Base-by-base conservation (phyloP, 2,329 filamentous ascomycete species). In the Lecanoromycetidae sp. region DNA sequence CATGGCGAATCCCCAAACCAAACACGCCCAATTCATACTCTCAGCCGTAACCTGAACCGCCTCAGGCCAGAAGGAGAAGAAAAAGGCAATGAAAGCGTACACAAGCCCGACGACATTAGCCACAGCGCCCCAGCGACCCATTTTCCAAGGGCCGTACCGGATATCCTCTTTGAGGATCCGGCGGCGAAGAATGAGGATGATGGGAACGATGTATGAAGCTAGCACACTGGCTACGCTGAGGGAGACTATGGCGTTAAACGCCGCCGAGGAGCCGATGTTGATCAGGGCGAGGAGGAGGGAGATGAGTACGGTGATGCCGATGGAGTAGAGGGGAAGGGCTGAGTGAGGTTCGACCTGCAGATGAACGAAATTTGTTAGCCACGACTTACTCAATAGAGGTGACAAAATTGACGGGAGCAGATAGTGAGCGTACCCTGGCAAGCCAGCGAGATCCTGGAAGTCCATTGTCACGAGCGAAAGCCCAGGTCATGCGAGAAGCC, bases 211-310 rank as follows among this genome's bases (percentile, higher is more conserved):
- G 50, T 67, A 67, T 4, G 69, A 62, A 6, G 57, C 58, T 22
- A 71, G 57, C 10, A 66, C 56, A 2, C 66, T 62, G 19, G 57
- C 62, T 9, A 61, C 57, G 5, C 57, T 60, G 6, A 70, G 59
- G 2, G 65, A 61, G 29, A 67, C 60, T 34, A 69, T 66, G 27
- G 65, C 64, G 49, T 64, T 62, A 37, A 72, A 59, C 15, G 64
- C 66, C 4, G 63, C 61, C 22, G 60, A 64, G 17, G 57, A 59
- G 37, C 57, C 57, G 29, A 64, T 53, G 23, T 60, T 62, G 33
- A 66, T 58, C 8, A 65, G 50, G n/a, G 58, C 57, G 7, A 65
- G 56, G 20, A 64, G 50, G 12, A 48, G 17, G 10, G 43, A 23
- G 15, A 29, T 17, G 9, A 39, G 20, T 13, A 41, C 33, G 19